Evolutionary conservation across 1,284 basidiomycete species (phyloP), one percentile per base, ranked within the genome.

Genomic region (Cystobasidiaceae sp.): DNA sequence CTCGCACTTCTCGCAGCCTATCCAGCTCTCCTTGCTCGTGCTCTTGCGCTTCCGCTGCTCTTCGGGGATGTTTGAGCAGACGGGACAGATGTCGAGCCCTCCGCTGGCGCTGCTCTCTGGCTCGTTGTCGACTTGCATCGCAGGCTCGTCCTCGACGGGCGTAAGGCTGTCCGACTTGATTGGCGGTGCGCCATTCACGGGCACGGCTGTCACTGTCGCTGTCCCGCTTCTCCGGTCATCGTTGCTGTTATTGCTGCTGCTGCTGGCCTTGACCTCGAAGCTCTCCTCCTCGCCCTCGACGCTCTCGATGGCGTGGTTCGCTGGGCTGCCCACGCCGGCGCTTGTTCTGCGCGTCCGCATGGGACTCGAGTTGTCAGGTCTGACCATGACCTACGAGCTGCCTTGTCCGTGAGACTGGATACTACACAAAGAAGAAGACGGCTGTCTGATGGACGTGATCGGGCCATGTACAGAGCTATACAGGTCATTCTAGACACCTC

Each of bases 1-100:
- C 28, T 44, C 52, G 28, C 44, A 64, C 34, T 56, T 32, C 39
- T 64, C 61, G 44, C 61, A 64, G n/a, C 51, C 61, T 15, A 64
- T 43, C 61, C 61, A 64, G 51, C 37, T 39, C 25, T 64, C 61
- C 41, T 64, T 27, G 15, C 41, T 33, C 8, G 51, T 48, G 27
- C 56, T 49, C 15, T 56, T 34, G 17, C 34, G 28, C 51, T 56
- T 46, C 37, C 52, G 9, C 30, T 64, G 46, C 32, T 55, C 61
- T 54, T 51, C 49, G 27, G 61, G 61, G 17, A 55, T 44, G 25
- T 46, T 44, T 28, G 27, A 9, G 23, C 61, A 64, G 11, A 55
- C 44, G 21, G 61, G 61, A 30, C 61, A 64, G 5, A 33, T 51
- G 28, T 44, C 54, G 39, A 44, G 27, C n/a, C 37, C 37, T 39